A percentile compares a stretch with the other conserved stretches of the same genome.
Conservation (phyloP, 306 rosid species). For the Calophaca sinica region DNA sequence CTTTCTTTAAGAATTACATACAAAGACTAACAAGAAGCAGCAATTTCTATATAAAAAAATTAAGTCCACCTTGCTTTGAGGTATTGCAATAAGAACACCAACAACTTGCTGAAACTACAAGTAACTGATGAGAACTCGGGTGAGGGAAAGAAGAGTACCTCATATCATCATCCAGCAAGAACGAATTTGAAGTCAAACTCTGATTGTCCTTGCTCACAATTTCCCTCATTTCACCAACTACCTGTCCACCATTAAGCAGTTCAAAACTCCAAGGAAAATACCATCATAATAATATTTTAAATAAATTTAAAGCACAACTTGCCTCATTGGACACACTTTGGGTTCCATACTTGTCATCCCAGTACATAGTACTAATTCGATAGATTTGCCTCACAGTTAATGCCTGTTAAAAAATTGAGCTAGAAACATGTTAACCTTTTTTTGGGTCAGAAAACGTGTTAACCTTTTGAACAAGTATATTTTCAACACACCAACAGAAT, state of each 20-base stretch:
- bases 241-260: conserved; percentile 62
- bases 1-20: conserved; percentile 22
- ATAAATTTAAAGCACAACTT: conserved; percentile 55
- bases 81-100: not conserved
- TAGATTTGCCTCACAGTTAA: conserved; percentile 96
- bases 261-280: conserved; percentile 30
- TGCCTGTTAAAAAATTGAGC: conserved; percentile 59
- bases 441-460: no score
- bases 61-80: conserved; percentile 2
- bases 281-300: conserved; percentile 14
- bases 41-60: not conserved
- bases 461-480: conserved; percentile 2
- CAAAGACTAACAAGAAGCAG: not conserved
- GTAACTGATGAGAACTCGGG: not conserved
- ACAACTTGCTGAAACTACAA: conserved; percentile 22
- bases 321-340: conserved; percentile 99
- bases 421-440: conserved; percentile 18
- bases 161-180: conserved; percentile 94
- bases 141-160: conserved; percentile 63
- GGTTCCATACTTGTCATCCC: conserved; percentile 99
- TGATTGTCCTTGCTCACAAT: conserved; percentile 85
- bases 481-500: not conserved
- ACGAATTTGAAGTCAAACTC: conserved; percentile 87
- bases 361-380: conserved; percentile 98
- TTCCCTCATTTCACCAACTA: conserved; percentile 97